Base-by-base conservation (phyloP, 495 filamentous ascomycete species). In the Parmelia sp. region DNA sequence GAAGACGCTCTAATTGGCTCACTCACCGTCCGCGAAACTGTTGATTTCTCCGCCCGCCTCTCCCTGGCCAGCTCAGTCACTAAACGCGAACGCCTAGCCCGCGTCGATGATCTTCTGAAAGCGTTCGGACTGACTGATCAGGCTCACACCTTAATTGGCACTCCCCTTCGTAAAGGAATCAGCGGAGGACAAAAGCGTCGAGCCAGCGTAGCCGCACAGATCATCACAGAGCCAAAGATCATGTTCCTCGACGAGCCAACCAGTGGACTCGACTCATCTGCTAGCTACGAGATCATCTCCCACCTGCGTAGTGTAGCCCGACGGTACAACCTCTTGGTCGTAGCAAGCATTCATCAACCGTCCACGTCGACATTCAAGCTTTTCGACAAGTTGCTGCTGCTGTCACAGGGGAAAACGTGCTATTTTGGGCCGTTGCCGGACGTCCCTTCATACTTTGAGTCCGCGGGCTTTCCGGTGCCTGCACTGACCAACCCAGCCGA, bases 201-300 rank as follows among this genome's bases (percentile, higher is more conserved):
- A 15, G 75, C 90, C n/a, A 87, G 88, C 64, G 85, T 92, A 11
- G 89, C 89, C 2, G 86, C 86, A 64, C 89, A 90, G 73, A 76
- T 95, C 44, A 88, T 95, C 68, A 92, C 90, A 14, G 81, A 78
- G 60, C 90, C 90, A 0, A 87, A 86, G 74, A 86, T 95, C 19
- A 66, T 94, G 63, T 92, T 94, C 67, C 68, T 94, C 58, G 90
- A 94, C 71, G 90, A 92, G 71, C 90, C 90, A 11, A 94, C 90
- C 0, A 88, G 85, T 61, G 90, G 90, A 19, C 73, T 94, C 39
- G 90, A 94, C 71, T 89, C 87, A 8, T 80, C 82, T 4, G 84
- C 86, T 1, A 86, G 83, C 60, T 88, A 73, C 62, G 88, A 90
- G 65, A 86, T 90, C 23, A 85, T 90, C 10, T 82, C 78, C 0